These are phyloP conservation scores for Colletotrichum lini DNA, from an alignment of 2,329 filamentous ascomycete species.

Conservation along the genomic window DNA sequence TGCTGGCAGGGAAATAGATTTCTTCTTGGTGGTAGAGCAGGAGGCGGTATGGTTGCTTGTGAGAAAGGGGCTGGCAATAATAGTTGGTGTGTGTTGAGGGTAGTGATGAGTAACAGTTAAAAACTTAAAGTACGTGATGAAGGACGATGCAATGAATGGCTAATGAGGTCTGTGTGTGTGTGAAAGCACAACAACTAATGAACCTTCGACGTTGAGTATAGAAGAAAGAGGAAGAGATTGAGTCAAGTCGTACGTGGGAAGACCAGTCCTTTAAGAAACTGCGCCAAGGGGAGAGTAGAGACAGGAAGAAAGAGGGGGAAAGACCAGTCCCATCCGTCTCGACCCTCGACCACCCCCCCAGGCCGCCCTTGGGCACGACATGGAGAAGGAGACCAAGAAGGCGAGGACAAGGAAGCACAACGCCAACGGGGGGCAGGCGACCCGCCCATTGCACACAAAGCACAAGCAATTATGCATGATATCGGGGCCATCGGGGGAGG, in stretches of 20 bases:
- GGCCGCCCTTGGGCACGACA: conserved; percentile 28
- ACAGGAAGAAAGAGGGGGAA: conserved; percentile 4
- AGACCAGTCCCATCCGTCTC: conserved; percentile 21
- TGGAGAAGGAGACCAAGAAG: conserved; percentile 14
- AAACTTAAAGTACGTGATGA: conserved; percentile 28
- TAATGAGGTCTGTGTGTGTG: neutral
- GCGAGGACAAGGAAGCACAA: conserved; percentile 22
- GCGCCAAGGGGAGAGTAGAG: conserved; percentile 23
- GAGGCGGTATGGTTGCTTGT: conserved; percentile 17
- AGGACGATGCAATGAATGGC: conserved; percentile 4
- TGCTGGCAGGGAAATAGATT: neutral
- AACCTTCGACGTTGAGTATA: conserved; percentile 20
- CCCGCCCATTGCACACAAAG: neutral
- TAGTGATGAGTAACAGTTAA: conserved; percentile 15
- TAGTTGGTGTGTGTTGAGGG: conserved; percentile 2
- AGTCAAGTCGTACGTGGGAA: conserved; percentile 18
- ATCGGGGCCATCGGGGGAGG: neutral
- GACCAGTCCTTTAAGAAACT: conserved; percentile 37
- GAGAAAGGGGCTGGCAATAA: neutral
- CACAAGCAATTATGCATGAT: conserved; percentile 23
- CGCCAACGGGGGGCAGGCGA: conserved; percentile 27
- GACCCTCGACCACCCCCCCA: conserved; percentile 15
- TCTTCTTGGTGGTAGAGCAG: conserved; percentile 6
- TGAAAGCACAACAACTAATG: conserved; percentile 2
- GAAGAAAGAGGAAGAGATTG: conserved; percentile 6